phyloP scores from a whole-genome alignment of 805 yeast genomes.

The Lachancea sp. region DNA sequence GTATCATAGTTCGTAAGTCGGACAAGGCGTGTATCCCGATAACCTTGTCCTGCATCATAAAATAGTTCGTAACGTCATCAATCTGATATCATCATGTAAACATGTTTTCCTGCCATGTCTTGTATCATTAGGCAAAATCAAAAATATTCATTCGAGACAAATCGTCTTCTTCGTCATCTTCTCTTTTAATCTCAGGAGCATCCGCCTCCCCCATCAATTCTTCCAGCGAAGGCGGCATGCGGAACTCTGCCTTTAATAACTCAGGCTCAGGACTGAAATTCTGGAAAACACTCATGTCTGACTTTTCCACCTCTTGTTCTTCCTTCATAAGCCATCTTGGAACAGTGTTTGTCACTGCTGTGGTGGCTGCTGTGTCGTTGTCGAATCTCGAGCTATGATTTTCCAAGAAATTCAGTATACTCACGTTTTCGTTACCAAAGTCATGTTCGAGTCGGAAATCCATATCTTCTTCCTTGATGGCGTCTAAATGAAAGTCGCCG shows the following conservation, averaged over 20 bases:
- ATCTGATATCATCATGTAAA: background rate
- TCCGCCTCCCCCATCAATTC: conserved; percentile 32
- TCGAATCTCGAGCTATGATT: conserved; percentile 5
- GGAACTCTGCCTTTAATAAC: conserved; percentile 6
- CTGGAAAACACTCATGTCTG: conserved; percentile 1
- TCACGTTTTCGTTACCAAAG: conserved; percentile 9
- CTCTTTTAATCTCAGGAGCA: conserved; percentile 10
- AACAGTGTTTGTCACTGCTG: conserved; percentile 2
- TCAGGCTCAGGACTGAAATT: background rate
- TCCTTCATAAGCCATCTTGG: conserved; percentile 7
- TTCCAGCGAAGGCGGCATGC: conserved; percentile 30
- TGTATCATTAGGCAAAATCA: conserved; percentile 14
- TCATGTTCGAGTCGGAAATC: conserved; percentile 7
- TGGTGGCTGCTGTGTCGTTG: background rate
- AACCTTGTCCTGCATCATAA: conserved; percentile 2
- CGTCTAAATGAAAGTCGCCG: conserved; percentile 8
- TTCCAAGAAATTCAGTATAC: conserved; percentile 12
- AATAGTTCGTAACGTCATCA: conserved; percentile 6
- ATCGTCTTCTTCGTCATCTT: conserved; percentile 17
- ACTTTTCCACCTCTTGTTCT: conserved; percentile 1
- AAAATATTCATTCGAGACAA: conserved; percentile 14
- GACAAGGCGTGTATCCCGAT: background rate
- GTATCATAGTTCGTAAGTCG: background rate
- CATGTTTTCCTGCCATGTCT: background rate
- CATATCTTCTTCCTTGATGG: conserved; percentile 12